Conservation (phyloP, 2,329 filamentous ascomycete species). For the Fusarium camptoceras region DNA sequence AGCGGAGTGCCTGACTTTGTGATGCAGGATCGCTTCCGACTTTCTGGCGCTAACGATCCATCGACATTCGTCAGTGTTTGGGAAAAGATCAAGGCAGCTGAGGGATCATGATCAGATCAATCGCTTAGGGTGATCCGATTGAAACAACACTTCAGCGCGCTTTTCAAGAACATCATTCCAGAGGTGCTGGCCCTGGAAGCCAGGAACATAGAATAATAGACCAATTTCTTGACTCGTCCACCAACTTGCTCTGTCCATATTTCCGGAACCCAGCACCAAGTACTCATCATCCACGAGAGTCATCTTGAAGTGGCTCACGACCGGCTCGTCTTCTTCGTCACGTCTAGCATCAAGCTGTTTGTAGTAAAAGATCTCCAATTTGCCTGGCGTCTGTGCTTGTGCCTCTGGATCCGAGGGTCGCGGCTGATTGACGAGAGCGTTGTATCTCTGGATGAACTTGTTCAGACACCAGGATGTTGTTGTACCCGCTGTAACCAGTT, state of each 20-base stretch:
- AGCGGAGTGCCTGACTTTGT: conserved; percentile 79
- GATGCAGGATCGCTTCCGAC: conserved; percentile 73
- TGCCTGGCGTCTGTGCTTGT: conserved; percentile 57
- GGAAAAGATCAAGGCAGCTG: conserved; percentile 62
- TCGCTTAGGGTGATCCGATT: conserved; percentile 36
- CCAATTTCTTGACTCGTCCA: conserved; percentile 88
- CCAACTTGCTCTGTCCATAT: conserved; percentile 88
- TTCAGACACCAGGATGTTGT: conserved; percentile 75
- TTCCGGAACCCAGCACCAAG: conserved; percentile 80
- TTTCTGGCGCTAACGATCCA: conserved; percentile 77
- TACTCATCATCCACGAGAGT: conserved; percentile 77
- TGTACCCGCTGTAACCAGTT: conserved; percentile 82
- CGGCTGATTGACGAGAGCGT: conserved; percentile 43
- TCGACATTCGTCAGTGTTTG: conserved; percentile 74
- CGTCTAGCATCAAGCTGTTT: conserved; percentile 51
- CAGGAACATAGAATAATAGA: conserved; percentile 65
- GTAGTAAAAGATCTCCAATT: conserved; percentile 71
- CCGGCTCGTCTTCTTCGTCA: conserved; percentile 65
- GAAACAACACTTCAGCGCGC: conserved; percentile 52
- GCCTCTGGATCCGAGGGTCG: conserved; percentile 55
- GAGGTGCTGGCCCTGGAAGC: conserved; percentile 51
- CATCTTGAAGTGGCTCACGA: conserved; percentile 82
- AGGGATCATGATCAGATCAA: conserved; percentile 25
- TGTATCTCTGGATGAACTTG: conserved; percentile 68
- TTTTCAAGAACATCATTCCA: conserved; percentile 55